phyloP scores from a whole-genome alignment of 768 basidiomycete genomes.

The Tulasnella sp. region DNA sequence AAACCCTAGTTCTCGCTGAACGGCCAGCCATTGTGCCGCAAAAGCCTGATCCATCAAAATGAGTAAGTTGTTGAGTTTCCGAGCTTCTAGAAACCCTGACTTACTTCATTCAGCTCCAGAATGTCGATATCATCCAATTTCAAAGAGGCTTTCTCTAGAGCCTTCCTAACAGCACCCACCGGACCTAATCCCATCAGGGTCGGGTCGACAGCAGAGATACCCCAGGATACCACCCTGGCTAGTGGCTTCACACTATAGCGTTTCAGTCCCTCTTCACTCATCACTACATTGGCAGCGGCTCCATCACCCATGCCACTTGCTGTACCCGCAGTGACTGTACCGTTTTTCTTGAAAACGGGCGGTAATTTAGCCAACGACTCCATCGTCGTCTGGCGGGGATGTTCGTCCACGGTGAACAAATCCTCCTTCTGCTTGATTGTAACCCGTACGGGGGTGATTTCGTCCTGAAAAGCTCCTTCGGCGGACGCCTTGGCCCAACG shows the following conservation, averaged over 20 bases:
- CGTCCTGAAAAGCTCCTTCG: constrained; percentile 16
- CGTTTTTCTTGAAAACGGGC: constrained; percentile 27
- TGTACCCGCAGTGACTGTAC: constrained; percentile 29
- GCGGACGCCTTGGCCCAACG: constrained; percentile 23
- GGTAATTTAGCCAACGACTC: constrained; percentile 24
- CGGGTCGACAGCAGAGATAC: constrained; percentile 30
- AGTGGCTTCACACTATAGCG: constrained; percentile 27
- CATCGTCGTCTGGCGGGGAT: constrained; percentile 27
- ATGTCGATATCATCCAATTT: constrained; percentile 28
- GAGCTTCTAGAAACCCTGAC: neutral
- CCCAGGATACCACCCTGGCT: constrained; percentile 27
- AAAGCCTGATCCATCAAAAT: constrained; percentile 24
- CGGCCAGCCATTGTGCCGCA: constrained; percentile 30
- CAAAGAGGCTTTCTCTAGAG: constrained; percentile 19
- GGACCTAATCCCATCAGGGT: constrained; percentile 32
- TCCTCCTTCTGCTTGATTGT: constrained; percentile 12
- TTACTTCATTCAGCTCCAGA: constrained; percentile 26
- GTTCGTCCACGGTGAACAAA: constrained; percentile 24
- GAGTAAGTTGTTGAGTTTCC: neutral
- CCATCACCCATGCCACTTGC: constrained; percentile 31
- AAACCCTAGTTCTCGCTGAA: constrained; percentile 28
- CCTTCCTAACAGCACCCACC: constrained; percentile 23
- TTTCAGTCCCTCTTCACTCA: constrained; percentile 25
- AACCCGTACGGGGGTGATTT: constrained; percentile 17
- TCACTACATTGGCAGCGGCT: constrained; percentile 30